A percentile compares a stretch with the other conserved stretches of the same genome.
Conservation (phyloP, 2,329 filamentous ascomycete genomes). For the Neopestalotiopsis sp. region DNA sequence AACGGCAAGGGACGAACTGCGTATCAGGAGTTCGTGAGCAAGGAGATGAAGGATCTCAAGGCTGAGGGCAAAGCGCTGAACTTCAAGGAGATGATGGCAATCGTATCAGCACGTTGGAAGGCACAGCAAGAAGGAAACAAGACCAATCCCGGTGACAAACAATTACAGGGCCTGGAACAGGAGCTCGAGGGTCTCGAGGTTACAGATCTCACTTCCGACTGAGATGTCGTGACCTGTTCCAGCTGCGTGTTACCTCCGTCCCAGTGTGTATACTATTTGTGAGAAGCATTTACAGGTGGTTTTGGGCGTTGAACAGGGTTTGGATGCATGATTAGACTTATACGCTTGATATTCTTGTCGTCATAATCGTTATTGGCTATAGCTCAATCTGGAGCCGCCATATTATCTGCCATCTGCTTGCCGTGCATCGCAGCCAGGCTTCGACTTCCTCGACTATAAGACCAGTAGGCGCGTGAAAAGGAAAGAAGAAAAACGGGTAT, state of each 20-base stretch:
- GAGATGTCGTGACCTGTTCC: neutral
- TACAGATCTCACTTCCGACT: constrained; percentile 2
- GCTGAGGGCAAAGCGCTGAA: constrained; percentile 32
- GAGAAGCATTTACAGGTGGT: neutral
- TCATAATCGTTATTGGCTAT: neutral
- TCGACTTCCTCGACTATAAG: no score
- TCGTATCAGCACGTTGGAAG: constrained; percentile 61
- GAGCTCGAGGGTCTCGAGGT: constrained; percentile 12
- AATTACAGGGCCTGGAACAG: constrained; percentile 39
- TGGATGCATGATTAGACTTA: neutral
- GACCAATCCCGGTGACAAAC: constrained; percentile 65
- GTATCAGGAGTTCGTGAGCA: constrained; percentile 56
- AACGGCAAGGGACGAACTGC: constrained; percentile 42
- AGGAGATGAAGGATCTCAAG: constrained; percentile 30
- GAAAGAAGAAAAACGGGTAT: no score
- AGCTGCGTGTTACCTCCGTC: neutral
- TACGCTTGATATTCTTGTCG: neutral
- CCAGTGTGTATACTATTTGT: neutral
- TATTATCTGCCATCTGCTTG: neutral
- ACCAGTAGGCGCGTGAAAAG: no score
- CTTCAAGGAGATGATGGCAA: constrained; percentile 72
- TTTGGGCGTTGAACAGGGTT: neutral
- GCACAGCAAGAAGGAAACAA: constrained; percentile 72
- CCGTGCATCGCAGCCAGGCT: neutral
- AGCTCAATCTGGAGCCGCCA: neutral